phyloP scores from a whole-genome alignment of 1,284 basidiomycete species.

The Cryptococcus floricola region DNA sequence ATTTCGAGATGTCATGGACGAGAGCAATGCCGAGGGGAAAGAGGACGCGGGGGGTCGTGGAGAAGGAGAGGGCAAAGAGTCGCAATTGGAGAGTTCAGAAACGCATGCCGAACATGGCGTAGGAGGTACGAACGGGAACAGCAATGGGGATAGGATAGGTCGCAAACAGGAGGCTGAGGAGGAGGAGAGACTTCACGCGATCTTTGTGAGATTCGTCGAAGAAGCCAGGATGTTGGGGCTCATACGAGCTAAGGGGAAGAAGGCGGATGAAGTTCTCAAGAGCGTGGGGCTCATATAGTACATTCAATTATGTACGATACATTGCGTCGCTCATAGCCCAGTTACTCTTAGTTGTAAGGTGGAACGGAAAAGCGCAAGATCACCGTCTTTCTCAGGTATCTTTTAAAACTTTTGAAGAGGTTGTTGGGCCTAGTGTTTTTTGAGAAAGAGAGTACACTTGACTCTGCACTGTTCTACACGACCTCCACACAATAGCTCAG shows the following conservation, averaged over 20 bases:
- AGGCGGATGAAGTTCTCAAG: slow-evolving; percentile 43
- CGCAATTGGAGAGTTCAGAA: not conserved
- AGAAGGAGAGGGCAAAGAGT: not conserved
- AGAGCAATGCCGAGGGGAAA: not conserved
- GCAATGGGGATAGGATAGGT: slow-evolving; percentile 5
- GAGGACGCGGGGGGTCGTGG: not conserved
- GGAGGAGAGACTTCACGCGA: slow-evolving; percentile 34
- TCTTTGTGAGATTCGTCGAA: slow-evolving; percentile 42
- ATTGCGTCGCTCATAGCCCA: too few relatives aligned
- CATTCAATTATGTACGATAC: too few relatives aligned
- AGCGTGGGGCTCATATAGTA: slow-evolving; percentile 27
- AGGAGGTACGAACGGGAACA: slow-evolving; percentile 2
- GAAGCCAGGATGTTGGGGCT: slow-evolving; percentile 44
- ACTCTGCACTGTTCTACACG: too few relatives aligned
- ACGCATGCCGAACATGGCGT: not conserved
- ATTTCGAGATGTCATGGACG: slow-evolving; percentile 20
- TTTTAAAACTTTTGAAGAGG: too few relatives aligned
- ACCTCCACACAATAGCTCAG: too few relatives aligned
- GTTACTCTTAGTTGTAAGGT: too few relatives aligned
- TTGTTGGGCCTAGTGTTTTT: too few relatives aligned
- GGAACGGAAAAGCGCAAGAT: too few relatives aligned
- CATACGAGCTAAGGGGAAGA: slow-evolving; percentile 29
- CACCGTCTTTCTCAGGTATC: too few relatives aligned
- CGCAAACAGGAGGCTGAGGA: slow-evolving; percentile 16
- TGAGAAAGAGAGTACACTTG: too few relatives aligned